These are phyloP conservation scores for Wickerhamiella cacticola DNA, from an alignment of 805 yeast species.

Conservation along the genomic window DNA sequence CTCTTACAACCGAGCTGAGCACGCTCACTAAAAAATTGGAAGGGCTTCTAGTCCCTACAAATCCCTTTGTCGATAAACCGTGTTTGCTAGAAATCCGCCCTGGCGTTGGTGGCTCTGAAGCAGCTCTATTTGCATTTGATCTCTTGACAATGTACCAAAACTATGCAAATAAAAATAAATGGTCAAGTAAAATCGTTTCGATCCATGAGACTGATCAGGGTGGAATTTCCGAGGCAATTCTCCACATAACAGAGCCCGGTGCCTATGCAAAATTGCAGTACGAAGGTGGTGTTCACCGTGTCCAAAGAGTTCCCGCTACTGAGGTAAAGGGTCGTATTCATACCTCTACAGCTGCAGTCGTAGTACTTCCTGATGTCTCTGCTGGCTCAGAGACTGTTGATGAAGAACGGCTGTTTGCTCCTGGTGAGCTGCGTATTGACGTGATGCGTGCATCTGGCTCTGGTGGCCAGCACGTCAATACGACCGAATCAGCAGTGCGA, in stretches of 20 bases:
- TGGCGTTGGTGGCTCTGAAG: conserved; percentile 94
- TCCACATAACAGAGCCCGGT: conserved; percentile 63
- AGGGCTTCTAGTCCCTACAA: conserved; percentile 54
- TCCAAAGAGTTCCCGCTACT: conserved; percentile 86
- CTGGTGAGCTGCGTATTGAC: conserved; percentile 83
- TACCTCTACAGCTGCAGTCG: conserved; percentile 92
- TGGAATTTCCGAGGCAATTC: conserved; percentile 66
- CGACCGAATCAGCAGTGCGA: conserved; percentile 94
- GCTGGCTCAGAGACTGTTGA: conserved; percentile 35
- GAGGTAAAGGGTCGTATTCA: conserved; percentile 91
- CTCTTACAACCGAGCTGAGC: conserved; percentile 36
- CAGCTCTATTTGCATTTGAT: conserved; percentile 74
- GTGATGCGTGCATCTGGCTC: conserved; percentile 97
- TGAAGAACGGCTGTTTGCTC: conserved; percentile 59
- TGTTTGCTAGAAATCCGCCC: conserved; percentile 81
- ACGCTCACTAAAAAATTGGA: conserved; percentile 39
- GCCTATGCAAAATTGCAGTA: conserved; percentile 59
- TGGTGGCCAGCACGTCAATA: conserved; percentile 97
- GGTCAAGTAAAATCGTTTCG: conserved; percentile 57
- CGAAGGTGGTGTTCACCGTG: conserved; percentile 95
- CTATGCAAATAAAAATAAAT: conserved; percentile 50
- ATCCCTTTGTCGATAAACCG: conserved; percentile 61
- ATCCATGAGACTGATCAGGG: conserved; percentile 40
- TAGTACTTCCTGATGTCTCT: conserved; percentile 58
- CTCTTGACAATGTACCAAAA: conserved; percentile 68